phyloP scores from a whole-genome alignment of 179 eudicot genomes.

The Carnegiea gigantea region DNA sequence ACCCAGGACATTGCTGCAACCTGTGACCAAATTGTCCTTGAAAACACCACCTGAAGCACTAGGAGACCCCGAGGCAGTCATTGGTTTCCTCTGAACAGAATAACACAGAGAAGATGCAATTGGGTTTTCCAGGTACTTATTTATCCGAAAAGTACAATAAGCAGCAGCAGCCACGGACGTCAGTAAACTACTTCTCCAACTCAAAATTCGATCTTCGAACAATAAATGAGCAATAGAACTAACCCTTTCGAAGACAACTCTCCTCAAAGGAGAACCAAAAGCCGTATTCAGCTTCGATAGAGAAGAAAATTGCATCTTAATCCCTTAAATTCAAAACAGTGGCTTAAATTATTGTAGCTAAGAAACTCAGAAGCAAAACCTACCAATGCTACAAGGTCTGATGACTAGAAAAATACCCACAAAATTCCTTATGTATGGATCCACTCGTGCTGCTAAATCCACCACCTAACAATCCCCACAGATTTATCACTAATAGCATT shows the following conservation, averaged over 20 bases:
- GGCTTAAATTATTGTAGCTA: slow-evolving; percentile 4
- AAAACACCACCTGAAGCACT: slow-evolving; percentile 26
- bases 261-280: slow-evolving; percentile 25
- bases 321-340: slow-evolving; percentile 21
- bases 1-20: slow-evolving; percentile 19
- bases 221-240: slow-evolving; percentile 7
- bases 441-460: not conserved
- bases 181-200: slow-evolving; percentile 12
- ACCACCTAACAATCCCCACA: not conserved
- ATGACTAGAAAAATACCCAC: not conserved
- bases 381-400: not conserved
- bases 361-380: slow-evolving; percentile 17
- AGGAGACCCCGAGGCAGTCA: slow-evolving; percentile 37
- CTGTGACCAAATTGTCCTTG: slow-evolving; percentile 17
- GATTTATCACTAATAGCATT: not conserved
- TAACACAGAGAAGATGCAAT: slow-evolving; percentile 8
- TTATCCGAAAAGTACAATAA: slow-evolving; percentile 21
- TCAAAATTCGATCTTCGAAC: slow-evolving; percentile 9
- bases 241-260: slow-evolving; percentile 24
- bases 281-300: slow-evolving; percentile 33
- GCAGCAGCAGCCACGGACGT: slow-evolving; percentile 13
- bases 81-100: slow-evolving; percentile 18
- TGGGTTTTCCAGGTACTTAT: slow-evolving; percentile 22
- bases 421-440: not conserved
- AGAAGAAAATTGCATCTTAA: slow-evolving; percentile 39